phyloP scores from a whole-genome alignment of 371 early-diverging fungal species.

The Mitosporidium daphniae region DNA sequence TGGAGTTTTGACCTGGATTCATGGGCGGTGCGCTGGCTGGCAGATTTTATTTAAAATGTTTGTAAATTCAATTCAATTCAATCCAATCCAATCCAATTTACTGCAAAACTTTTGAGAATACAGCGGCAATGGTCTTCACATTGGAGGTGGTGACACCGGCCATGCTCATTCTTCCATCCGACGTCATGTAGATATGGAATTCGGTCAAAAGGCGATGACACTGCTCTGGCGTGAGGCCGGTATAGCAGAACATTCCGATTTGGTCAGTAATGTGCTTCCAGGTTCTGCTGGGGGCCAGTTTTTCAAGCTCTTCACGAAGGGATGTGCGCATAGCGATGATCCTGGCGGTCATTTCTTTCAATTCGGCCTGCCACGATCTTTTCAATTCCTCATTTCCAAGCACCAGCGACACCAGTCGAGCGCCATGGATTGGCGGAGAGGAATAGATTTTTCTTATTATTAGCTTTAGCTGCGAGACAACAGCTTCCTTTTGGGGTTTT shows the following conservation, averaged over 20 bases:
- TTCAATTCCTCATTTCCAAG: constrained; percentile 30
- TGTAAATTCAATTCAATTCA: too few species aligned
- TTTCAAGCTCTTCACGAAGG: constrained; percentile 31
- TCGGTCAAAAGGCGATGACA: constrained; percentile 32
- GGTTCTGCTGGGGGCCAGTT: constrained; percentile 25
- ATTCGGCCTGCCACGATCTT: constrained; percentile 47
- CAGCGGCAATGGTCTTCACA: constrained; percentile 69
- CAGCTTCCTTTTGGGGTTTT: constrained; percentile 33
- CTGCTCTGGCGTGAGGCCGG: constrained; percentile 57
- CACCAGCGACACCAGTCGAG: constrained; percentile 55
- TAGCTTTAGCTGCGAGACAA: constrained; percentile 69
- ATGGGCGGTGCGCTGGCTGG: too few species aligned
- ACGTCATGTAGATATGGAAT: constrained; percentile 64
- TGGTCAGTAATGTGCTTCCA: constrained; percentile 85
- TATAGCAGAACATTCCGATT: constrained; percentile 94
- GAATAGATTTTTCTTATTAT: constrained; percentile 83
- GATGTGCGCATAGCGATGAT: constrained; percentile 59
- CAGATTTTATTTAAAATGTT: too few species aligned
- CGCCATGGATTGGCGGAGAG: constrained; percentile 72
- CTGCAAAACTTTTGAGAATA: too few species aligned
- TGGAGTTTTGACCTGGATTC: too few species aligned
- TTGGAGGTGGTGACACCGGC: constrained; percentile 65
- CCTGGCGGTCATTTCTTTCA: constrained; percentile 79
- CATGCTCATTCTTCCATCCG: constrained; percentile 79
- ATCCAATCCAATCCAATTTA: too few species aligned